Base-by-base conservation (phyloP, 768 basidiomycete genomes). In the Podaxis sp. region DNA sequence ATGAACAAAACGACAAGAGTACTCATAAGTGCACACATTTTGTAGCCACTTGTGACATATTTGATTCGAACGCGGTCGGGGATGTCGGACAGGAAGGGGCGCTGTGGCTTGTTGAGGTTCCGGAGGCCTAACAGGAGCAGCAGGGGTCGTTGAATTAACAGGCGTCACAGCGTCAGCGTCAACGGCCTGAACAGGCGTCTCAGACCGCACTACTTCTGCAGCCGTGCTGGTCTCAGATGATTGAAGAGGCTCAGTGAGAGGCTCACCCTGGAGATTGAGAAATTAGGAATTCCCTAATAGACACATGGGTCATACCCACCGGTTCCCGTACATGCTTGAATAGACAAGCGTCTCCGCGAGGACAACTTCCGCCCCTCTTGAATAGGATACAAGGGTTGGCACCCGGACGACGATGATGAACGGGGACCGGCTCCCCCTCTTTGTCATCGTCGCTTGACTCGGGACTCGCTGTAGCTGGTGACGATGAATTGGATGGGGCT, bases 1-100 rank as follows among this genome's bases (percentile, higher is more conserved):
- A 65, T 80, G 78, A 12, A 69, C 61, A 54, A 63, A 73, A 39
- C 40, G 65, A 59, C 77, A 78, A 3, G 62, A n/a, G n/a, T n/a
- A 70, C 7, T 73, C 74, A 19, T 28, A 61, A 13, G 52, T 28
- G 63, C 78, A 79, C 6, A 61, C 48, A 59, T 66, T 66, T 6
- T 65, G 70, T 28, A 74, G 65, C 73, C 75, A 77, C 0, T 38
- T 54, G 51, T 65, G 64, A 52, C 77, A 79, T 5, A 56, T 62
- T 8, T 73, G 69, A 7, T 52, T 65, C 28, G 44, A 64, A 13
- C 38, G 62, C 2, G 66, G 70, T 22, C 67, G 68, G 11, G 65
- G 52, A n/a, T 65, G 52, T 9, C 61, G 51, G 24, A 52, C 13
- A 4, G 17, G 38, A 46, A 17, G 30, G 22, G 15, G 22, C 15